Percentiles rank a stretch among this genome's conserved stretches.
These are phyloP conservation scores for Sphaerosporella brunnea DNA, from an alignment of 495 filamentous ascomycete species.

Conservation along the genomic window DNA sequence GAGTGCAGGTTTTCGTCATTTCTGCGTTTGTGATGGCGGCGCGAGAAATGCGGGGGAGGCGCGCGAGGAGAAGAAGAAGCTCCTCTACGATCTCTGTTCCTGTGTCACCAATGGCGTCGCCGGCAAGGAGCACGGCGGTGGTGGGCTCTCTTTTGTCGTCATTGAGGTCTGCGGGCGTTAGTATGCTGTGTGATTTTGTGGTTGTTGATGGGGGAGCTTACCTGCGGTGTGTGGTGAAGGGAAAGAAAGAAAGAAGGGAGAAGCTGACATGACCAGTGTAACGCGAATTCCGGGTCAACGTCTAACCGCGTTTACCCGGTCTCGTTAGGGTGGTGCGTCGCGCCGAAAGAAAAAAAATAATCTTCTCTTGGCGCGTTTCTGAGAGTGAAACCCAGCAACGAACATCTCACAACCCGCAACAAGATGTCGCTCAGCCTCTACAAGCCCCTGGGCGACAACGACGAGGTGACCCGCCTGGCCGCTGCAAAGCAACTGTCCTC, in stretches of 20 bases:
- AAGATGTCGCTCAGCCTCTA: constrained; percentile 25
- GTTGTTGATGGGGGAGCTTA: background rate
- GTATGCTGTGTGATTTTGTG: background rate
- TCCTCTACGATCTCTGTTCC: constrained; percentile 10
- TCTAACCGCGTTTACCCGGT: background rate
- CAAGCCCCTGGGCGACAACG: constrained; percentile 29
- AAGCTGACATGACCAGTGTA: background rate
- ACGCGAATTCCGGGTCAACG: background rate
- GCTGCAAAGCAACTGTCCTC: constrained; percentile 29
- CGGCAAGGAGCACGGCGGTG: background rate
- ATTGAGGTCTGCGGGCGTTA: background rate
- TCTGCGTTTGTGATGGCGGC: too few relatives aligned
- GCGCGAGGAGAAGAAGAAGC: background rate
- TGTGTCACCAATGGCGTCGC: constrained; percentile 2
- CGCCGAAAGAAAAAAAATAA: background rate
- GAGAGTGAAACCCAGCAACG: background rate
- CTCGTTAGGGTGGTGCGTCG: background rate
- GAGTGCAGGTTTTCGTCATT: constrained; percentile 4
- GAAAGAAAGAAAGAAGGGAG: constrained; percentile 1
- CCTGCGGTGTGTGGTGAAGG: background rate
- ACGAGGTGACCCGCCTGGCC: constrained; percentile 26
- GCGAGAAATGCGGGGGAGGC: background rate
- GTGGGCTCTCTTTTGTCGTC: constrained; percentile 10
- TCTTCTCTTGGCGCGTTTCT: background rate
- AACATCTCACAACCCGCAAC: background rate